Conservation (phyloP, 164 flowering plant genomes). For the Sextonia rubra region DNA sequence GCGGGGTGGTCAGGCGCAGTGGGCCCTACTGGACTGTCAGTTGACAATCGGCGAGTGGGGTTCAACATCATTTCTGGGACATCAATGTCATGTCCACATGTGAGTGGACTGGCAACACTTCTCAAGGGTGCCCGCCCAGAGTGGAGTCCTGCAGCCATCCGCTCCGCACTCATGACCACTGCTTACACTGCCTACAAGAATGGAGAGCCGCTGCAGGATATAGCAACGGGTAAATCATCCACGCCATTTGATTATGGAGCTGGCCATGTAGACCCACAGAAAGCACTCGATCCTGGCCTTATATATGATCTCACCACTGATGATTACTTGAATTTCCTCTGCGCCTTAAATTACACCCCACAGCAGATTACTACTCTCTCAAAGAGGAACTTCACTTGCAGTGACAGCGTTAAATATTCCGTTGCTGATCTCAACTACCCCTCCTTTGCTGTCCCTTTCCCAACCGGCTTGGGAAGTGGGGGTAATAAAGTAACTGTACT, state of each 20-base stretch:
- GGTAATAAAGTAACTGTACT: constrained; percentile 24
- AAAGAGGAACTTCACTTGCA: constrained; percentile 37
- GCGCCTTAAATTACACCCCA: constrained; percentile 61
- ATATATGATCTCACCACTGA: constrained; percentile 61
- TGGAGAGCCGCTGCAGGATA: constrained; percentile 44
- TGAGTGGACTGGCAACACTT: constrained; percentile 70
- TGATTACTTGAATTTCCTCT: constrained; percentile 67
- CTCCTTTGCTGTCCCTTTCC: constrained; percentile 58
- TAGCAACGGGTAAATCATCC: constrained; percentile 50
- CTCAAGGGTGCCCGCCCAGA: constrained; percentile 68
- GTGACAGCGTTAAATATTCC: constrained; percentile 37
- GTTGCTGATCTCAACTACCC: constrained; percentile 68
- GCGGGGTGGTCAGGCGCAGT: constrained; percentile 74
- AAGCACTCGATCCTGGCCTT: constrained; percentile 84
- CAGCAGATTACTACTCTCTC: constrained; percentile 34
- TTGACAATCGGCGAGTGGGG: constrained; percentile 45
- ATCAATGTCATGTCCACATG: constrained; percentile 93
- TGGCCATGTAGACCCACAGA: constrained; percentile 71
- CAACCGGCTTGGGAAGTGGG: constrained; percentile 22
- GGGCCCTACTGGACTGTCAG: constrained; percentile 55
- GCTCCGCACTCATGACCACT: constrained; percentile 88
- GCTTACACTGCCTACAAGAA: constrained; percentile 50
- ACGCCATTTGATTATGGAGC: constrained; percentile 82
- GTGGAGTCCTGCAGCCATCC: constrained; percentile 81
- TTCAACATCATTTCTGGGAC: constrained; percentile 87